phyloP scores from a whole-genome alignment of 257 asterid genomes.

The Solanum dulcamara region DNA sequence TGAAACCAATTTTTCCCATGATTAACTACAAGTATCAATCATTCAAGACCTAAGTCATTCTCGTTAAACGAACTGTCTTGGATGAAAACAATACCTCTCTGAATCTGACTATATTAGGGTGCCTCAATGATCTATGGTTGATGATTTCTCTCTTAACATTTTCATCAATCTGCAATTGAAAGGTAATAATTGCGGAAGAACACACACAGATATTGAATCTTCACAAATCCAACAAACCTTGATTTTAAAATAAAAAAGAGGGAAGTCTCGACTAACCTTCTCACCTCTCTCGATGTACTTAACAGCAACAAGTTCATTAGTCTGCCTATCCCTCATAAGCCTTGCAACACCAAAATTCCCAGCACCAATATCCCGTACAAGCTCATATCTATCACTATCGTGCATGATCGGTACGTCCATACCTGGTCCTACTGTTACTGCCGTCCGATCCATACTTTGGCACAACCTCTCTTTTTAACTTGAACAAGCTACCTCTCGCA shows the following conservation, averaged over 20 bases:
- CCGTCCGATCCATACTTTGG: conserved; percentile 45
- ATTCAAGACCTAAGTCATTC: background rate
- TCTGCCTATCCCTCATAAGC: conserved; percentile 82
- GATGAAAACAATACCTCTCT: conserved; percentile 51
- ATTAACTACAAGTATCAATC: background rate
- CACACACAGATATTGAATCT: background rate
- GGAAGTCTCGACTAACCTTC: conserved; percentile 38
- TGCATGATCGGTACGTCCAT: conserved; percentile 97
- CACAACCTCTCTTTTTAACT: background rate
- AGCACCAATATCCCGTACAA: conserved; percentile 86
- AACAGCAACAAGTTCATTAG: conserved; percentile 86
- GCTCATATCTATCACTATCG: conserved; percentile 82
- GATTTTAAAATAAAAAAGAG: too few relatives aligned
- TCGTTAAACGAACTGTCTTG: background rate
- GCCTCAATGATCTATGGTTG: conserved; percentile 88
- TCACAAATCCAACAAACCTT: background rate
- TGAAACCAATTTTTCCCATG: background rate
- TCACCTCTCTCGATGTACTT: conserved; percentile 98
- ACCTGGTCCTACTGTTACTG: conserved; percentile 44
- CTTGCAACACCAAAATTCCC: conserved; percentile 98
- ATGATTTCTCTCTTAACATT: conserved; percentile 90
- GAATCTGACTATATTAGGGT: conserved; percentile 83
- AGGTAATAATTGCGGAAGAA: background rate
- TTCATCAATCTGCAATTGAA: conserved; percentile 60
- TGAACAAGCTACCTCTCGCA: background rate